A percentile compares a stretch with the other conserved stretches of the same genome.
Evolutionary conservation across 352 stramenopile genomes (phyloP).

Genomic region (Hyaloperonospora brassicae): DNA sequence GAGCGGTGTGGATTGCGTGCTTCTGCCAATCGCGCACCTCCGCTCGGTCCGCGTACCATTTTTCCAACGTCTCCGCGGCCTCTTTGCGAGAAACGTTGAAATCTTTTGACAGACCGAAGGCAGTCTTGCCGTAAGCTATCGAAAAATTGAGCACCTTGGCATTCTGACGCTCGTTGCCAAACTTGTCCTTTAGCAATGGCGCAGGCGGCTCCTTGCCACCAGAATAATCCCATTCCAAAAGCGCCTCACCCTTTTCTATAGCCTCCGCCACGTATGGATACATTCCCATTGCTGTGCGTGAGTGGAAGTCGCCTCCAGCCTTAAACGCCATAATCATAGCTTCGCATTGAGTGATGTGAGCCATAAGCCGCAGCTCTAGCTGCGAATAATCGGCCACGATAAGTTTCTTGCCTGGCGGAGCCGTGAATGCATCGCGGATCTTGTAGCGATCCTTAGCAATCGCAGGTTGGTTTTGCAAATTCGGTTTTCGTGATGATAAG

Average conservation of each 20-base stretch:
- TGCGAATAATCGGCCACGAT: conserved; percentile 99
- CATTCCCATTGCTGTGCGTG: conserved; percentile 97
- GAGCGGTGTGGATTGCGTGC: conserved; percentile 86
- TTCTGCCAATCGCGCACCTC: conserved; percentile 92
- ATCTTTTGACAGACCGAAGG: conserved; percentile 91
- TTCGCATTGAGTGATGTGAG: conserved; percentile 96
- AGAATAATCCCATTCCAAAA: conserved; percentile 96
- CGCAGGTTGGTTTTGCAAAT: conserved; percentile 97
- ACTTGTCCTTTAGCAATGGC: conserved; percentile 98
- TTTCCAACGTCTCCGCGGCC: conserved; percentile 82
- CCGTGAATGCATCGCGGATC: conserved; percentile 90
- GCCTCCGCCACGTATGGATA: conserved; percentile 96
- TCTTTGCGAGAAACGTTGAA: conserved; percentile 78
- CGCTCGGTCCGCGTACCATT: conserved; percentile 93
- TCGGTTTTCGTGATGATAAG: conserved; percentile 94
- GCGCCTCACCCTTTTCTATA: conserved; percentile 91
- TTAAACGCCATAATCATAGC: conserved; percentile 98
- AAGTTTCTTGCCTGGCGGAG: conserved; percentile 88
- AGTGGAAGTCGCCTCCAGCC: conserved; percentile 89
- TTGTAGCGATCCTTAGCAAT: conserved; percentile 85
- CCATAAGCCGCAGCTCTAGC: conserved; percentile 97
- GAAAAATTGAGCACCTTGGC: conserved; percentile 99
- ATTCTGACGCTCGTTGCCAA: conserved; percentile 94
- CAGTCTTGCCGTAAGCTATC: conserved; percentile 99
- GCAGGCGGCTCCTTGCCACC: conserved; percentile 83